Base-by-base conservation (phyloP, 2,329 filamentous ascomycete species). In the Bertia moriformis region DNA sequence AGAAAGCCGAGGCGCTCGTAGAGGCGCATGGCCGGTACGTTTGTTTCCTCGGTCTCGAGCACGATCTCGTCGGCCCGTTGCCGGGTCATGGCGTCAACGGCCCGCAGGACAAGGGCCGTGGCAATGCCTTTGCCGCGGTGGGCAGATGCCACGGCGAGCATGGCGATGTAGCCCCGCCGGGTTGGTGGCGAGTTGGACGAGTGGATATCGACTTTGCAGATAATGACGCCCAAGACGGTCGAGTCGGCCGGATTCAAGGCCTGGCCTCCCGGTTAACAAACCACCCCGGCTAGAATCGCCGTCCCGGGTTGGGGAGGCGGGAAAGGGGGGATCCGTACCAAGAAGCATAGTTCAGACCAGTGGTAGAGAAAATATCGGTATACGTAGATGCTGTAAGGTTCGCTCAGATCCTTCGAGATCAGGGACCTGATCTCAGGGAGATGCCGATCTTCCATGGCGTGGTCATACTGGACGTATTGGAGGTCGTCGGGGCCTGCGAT, bases 331-430 rank as follows among this genome's bases (percentile, higher is more conserved):
- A 24, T 32, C 40, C 55, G 19, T 61, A 89, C 87, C 78, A 96
- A 84, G 60, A 86, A 96, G 60, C 91, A 98, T n/a, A 98, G 65
- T 53, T 96, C 82, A 4, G 84, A 83, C 91, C 91, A 98, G 71
- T 96, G 87, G 55, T 93, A 94, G n/a, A 98, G 66, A 51, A 98
- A 98, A 58, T 98, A 98, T 20, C 91, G 78, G 59, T 96, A 98
- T 42, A 98, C 91, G 63, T 98, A 98, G 56, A 98, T 96, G 61
- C 89, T 96, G 59, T 98, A 98, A 1, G 91, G 91, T 59, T 98
- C 91, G 49, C 91, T 96, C 38, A 98, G 71, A 56, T 96, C 91
- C 52, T 89, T 93, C 33, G 88, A 91, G 52, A 98, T 98, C 53
- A 98, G 65, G 42, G 88, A 79, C 40, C 89, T 79, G 59, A 98